These are phyloP conservation scores for Ceratobasidium sp. DNA, from an alignment of 1,284 basidiomycete genomes.

Conservation along the genomic window DNA sequence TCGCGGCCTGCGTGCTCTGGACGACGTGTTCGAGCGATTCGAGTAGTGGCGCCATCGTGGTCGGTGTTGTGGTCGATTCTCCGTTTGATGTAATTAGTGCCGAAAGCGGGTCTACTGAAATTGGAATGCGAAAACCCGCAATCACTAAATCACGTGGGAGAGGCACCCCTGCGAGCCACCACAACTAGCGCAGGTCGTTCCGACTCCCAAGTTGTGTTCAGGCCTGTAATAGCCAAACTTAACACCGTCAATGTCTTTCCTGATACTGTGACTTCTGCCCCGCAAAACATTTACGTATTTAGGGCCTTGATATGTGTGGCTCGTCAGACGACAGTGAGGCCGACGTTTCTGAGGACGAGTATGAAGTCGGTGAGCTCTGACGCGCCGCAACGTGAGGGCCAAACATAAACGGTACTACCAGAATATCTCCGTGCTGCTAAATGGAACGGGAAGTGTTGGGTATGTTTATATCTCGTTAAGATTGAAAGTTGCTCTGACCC, in stretches of 20 bases:
- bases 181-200: background rate
- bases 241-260: too few relatives aligned
- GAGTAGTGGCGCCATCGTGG: conserved; percentile 41
- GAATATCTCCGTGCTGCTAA: conserved; percentile 26
- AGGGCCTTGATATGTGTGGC: background rate
- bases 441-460: conserved; percentile 27
- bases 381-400: too few relatives aligned
- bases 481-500: background rate
- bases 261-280: background rate
- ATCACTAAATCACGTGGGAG: too few relatives aligned
- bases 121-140: too few relatives aligned
- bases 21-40: conserved; percentile 39
- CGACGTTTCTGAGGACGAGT: conserved; percentile 28
- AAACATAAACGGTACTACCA: background rate
- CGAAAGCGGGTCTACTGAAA: conserved; percentile 1
- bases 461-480: background rate
- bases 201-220: too few relatives aligned
- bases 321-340: background rate
- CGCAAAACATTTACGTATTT: too few relatives aligned
- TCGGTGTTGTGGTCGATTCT: conserved; percentile 2
- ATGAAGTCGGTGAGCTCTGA: conserved; percentile 35
- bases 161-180: background rate
- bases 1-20: conserved; percentile 2
- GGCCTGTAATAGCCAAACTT: too few relatives aligned
- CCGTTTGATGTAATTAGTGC: conserved; percentile 38